Conservation (phyloP, 2,329 filamentous ascomycete species). For the Nigrospora oryzae region DNA sequence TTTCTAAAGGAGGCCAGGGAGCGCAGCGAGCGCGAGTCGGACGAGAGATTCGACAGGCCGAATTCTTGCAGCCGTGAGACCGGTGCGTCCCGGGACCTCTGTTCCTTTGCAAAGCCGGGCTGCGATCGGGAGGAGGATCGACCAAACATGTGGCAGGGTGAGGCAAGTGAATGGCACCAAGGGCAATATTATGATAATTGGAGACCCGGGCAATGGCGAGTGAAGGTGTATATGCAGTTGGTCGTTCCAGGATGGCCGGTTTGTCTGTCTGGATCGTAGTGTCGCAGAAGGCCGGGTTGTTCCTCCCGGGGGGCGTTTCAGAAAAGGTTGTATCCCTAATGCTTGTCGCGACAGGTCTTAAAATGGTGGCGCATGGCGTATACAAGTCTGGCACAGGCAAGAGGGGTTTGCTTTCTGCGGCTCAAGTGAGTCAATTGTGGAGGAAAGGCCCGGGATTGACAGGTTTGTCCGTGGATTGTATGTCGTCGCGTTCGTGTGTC, state of each 20-base stretch:
- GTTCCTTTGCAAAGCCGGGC: conserved; percentile 27
- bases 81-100: conserved; percentile 25
- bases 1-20: conserved; percentile 9
- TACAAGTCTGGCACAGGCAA: neutral
- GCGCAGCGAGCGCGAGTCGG: conserved; percentile 21
- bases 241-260: neutral
- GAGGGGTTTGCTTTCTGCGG: neutral
- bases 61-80: conserved; percentile 27
- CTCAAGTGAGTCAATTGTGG: neutral
- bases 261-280: neutral
- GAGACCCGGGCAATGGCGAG: neutral
- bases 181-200: neutral
- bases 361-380: neutral
- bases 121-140: conserved; percentile 29
- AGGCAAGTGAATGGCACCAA: neutral
- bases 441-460: neutral
- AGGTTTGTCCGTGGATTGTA: neutral
- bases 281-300: neutral
- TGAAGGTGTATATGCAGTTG: neutral
- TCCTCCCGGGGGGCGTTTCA: neutral
- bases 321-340: neutral
- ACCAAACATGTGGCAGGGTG: conserved; percentile 32
- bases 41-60: conserved; percentile 29
- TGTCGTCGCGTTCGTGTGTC: neutral
- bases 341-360: neutral